Conservation (phyloP, 495 filamentous ascomycete species). For the Trichoderma erinaceum region DNA sequence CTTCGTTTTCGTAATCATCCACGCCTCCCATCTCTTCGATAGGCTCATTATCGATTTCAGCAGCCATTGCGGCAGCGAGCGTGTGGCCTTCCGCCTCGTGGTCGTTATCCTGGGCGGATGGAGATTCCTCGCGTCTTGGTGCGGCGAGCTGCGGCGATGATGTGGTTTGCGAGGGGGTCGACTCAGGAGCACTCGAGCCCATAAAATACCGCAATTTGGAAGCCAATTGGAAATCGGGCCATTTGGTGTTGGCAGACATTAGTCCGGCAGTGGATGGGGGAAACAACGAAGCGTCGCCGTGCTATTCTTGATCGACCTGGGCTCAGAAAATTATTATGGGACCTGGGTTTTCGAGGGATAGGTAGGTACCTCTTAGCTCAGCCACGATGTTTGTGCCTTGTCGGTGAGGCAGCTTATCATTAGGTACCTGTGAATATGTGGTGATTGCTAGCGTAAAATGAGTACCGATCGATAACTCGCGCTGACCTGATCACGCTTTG, state of each 20-base stretch:
- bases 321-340: slow-evolving; percentile 5
- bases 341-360: neutral
- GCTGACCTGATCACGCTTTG: neutral
- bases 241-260: slow-evolving; percentile 10
- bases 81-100: neutral
- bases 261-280: neutral
- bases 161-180: neutral
- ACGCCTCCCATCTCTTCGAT: slow-evolving; percentile 10
- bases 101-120: neutral
- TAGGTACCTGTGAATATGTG: neutral
- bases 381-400: slow-evolving; percentile 4
- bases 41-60: neutral
- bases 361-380: neutral
- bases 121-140: neutral
- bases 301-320: neutral
- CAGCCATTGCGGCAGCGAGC: slow-evolving; percentile 5
- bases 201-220: slow-evolving; percentile 3
- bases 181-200: slow-evolving; percentile 5
- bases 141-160: neutral
- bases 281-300: neutral
- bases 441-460: neutral
- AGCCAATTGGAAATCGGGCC: slow-evolving; percentile 6
- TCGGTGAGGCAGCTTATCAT: slow-evolving; percentile 3
- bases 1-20: neutral
- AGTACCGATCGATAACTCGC: neutral